These are phyloP conservation scores for Quercus rubra DNA, from an alignment of 306 rosid genomes.

Conservation along the genomic window DNA sequence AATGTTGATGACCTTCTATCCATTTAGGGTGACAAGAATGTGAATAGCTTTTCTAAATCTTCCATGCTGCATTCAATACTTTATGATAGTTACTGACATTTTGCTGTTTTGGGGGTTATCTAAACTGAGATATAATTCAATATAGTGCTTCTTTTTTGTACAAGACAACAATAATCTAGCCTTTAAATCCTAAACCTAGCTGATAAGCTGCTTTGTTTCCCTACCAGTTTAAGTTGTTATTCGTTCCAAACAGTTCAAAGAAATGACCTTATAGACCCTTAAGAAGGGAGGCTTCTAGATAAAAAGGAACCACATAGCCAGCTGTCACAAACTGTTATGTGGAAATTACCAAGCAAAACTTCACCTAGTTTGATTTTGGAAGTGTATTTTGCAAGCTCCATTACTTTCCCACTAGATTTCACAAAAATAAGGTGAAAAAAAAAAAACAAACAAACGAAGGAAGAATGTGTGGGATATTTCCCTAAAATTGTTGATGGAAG, in stretches of 20 bases:
- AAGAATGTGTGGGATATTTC: not conserved
- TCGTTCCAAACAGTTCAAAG: not conserved
- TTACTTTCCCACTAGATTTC: not conserved
- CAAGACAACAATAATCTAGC: not conserved
- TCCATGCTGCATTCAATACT: not conserved
- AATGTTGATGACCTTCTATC: not conserved
- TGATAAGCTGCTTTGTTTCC: not conserved
- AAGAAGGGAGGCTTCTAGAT: not conserved
- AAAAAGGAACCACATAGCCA: not conserved
- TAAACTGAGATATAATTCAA: not conserved
- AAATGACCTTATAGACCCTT: not conserved
- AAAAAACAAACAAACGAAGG: not conserved
- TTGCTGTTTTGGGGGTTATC: not conserved
- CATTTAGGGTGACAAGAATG: not conserved
- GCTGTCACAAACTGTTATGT: not conserved
- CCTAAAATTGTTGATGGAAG: not conserved
- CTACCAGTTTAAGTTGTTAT: not conserved
- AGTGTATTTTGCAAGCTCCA: not conserved
- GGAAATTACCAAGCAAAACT: not conserved
- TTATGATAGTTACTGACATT: not conserved
- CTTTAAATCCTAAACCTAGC: not conserved
- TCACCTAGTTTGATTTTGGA: not conserved
- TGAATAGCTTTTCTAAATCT: not conserved
- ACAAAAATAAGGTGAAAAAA: not conserved
- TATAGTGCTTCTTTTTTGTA: not conserved